phyloP scores from a whole-genome alignment of 2,329 filamentous ascomycete species.

The Diaporthe ampelina region DNA sequence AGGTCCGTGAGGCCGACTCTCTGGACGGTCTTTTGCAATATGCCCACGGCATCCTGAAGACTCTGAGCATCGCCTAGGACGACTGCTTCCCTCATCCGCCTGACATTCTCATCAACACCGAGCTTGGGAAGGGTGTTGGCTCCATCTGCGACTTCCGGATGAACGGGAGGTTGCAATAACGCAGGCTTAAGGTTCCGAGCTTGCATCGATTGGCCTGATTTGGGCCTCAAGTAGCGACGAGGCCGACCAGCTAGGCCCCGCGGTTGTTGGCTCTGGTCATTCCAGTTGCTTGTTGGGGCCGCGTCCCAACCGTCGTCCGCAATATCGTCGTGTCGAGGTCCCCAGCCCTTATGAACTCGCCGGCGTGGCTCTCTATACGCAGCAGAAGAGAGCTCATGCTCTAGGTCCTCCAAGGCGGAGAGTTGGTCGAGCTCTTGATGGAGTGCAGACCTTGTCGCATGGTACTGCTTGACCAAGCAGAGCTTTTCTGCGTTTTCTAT shows the following conservation, averaged over 20 bases:
- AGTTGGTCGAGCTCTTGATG: slow-evolving; percentile 9
- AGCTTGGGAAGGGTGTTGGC: not conserved
- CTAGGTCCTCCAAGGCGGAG: slow-evolving; percentile 14
- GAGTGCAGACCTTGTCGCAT: slow-evolving; percentile 48
- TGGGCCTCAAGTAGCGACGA: not conserved
- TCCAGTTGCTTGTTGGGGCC: not conserved
- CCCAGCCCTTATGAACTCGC: not conserved
- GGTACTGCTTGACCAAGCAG: slow-evolving; percentile 55
- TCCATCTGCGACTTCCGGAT: not conserved
- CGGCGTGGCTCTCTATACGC: not conserved
- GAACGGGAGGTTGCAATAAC: not conserved
- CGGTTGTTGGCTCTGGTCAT: not conserved
- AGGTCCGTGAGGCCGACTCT: slow-evolving; percentile 8
- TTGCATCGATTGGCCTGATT: not conserved
- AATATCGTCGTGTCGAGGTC: not conserved
- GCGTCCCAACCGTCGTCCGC: not conserved
- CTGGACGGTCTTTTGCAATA: slow-evolving; percentile 13
- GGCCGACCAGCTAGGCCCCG: not conserved
- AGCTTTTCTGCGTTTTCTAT: slow-evolving; percentile 57
- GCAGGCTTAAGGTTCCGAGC: not conserved
- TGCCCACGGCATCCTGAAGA: slow-evolving; percentile 16
- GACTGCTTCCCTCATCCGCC: slow-evolving; percentile 27
- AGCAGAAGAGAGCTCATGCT: slow-evolving; percentile 20
- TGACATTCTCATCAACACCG: slow-evolving; percentile 26
- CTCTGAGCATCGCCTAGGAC: slow-evolving; percentile 5